phyloP scores from a whole-genome alignment of 768 basidiomycete genomes.

The Boletus pseudopeckii region DNA sequence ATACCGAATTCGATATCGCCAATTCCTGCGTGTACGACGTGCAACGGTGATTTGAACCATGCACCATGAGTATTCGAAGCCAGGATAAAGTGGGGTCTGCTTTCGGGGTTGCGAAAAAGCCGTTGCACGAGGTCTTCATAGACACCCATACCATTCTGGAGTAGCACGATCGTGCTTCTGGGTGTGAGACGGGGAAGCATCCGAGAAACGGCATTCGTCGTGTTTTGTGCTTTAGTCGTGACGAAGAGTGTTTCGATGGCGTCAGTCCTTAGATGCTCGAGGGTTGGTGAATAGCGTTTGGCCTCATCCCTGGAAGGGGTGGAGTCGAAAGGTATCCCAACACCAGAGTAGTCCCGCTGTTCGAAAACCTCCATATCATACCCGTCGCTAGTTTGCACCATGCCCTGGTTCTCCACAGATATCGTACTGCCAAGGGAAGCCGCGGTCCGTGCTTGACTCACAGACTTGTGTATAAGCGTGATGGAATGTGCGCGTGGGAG shows the following conservation, averaged over 20 bases:
- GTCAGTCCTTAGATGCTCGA: conserved; percentile 17
- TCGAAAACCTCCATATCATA: conserved; percentile 53
- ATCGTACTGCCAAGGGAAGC: conserved; percentile 36
- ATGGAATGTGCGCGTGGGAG: conserved; percentile 53
- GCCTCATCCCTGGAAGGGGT: conserved; percentile 9
- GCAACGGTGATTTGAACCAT: conserved; percentile 47
- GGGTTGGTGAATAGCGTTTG: conserved; percentile 14
- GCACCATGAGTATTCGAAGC: conserved; percentile 81
- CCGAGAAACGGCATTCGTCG: conserved; percentile 50
- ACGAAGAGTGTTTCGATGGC: conserved; percentile 78
- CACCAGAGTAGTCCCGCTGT: conserved; percentile 20
- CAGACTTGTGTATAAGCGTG: conserved; percentile 64
- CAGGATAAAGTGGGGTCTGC: conserved; percentile 83
- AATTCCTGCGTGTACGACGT: conserved; percentile 66
- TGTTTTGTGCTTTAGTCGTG: conserved; percentile 73
- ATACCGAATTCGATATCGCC: conserved; percentile 79
- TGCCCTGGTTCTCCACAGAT: conserved; percentile 49
- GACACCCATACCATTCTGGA: conserved; percentile 93
- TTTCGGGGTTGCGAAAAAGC: conserved; percentile 68
- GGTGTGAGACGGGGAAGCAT: conserved; percentile 63
- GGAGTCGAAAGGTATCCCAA: conserved; percentile 17
- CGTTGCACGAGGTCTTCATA: conserved; percentile 70
- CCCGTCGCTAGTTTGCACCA: conserved; percentile 38
- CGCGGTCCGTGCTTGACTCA: conserved; percentile 36
- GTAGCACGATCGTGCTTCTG: conserved; percentile 80